These are phyloP conservation scores for Suillus alpinus DNA, from an alignment of 768 basidiomycete genomes.

Conservation along the genomic window DNA sequence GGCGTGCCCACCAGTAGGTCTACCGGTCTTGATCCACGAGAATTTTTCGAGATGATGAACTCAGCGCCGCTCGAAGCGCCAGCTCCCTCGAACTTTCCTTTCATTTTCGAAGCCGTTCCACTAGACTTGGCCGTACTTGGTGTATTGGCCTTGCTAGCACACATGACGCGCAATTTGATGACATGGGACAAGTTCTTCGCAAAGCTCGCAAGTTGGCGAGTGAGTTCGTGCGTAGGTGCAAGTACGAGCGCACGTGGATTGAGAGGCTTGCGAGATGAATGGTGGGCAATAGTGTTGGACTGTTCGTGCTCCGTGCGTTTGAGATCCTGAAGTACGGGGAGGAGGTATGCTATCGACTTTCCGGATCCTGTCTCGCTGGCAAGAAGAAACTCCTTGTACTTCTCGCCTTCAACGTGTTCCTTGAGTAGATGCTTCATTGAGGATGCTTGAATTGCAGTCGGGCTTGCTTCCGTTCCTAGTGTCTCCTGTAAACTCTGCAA, in stretches of 20 bases:
- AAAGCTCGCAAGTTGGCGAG: constrained; percentile 72
- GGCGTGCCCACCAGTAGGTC: constrained; percentile 68
- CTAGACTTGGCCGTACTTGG: constrained; percentile 22
- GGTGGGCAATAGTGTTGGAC: constrained; percentile 2
- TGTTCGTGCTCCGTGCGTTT: constrained; percentile 57
- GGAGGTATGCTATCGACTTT: constrained; percentile 87
- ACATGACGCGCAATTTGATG: constrained; percentile 73
- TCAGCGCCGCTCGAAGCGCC: constrained; percentile 22
- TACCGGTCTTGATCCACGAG: constrained; percentile 27
- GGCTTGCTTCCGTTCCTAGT: constrained; percentile 53
- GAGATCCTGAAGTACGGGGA: constrained; percentile 77
- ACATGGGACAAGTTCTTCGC: constrained; percentile 75
- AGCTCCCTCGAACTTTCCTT: constrained; percentile 22
- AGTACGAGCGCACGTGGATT: constrained; percentile 79
- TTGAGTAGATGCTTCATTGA: constrained; percentile 64
- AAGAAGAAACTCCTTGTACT: constrained; percentile 53
- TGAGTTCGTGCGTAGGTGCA: constrained; percentile 87
- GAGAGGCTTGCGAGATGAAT: constrained; percentile 30
- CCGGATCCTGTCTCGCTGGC: constrained; percentile 92
- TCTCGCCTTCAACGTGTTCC: constrained; percentile 10
- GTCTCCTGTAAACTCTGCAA: constrained; percentile 53
- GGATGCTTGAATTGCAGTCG: constrained; percentile 79
- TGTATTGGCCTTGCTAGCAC: constrained; percentile 61
- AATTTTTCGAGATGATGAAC: constrained; percentile 23
- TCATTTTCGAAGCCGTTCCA: constrained; percentile 51